Base-by-base conservation (phyloP, 768 basidiomycete genomes). In the Megacollybia marginata region DNA sequence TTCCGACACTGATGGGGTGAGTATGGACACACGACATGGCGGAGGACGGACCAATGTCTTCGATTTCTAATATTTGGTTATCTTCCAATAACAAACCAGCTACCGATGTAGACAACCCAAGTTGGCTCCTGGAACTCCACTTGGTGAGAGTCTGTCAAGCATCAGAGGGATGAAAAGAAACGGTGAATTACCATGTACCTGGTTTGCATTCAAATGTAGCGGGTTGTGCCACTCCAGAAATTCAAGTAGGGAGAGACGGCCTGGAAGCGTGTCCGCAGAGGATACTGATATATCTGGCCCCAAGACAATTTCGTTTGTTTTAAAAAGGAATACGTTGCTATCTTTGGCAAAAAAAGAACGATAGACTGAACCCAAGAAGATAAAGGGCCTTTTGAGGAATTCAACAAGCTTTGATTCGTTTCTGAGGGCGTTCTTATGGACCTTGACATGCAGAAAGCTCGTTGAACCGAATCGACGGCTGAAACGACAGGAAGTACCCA, bases 51-150 rank as follows among this genome's bases (percentile, higher is more conserved):
- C 76, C 57, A 32, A 70, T 63, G 38, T 79, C 76, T 5, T 56
- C 51, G 11, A 66, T 62, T 1, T 50, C 44, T 0, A 51, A 35
- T 19, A 76, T 68, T 33, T 71, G 59, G 6, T 53, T 47, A 1
- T 54, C 50, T 0, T 60, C 46, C 1, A 80, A 51, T 5, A 53
- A 44, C 7, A 71, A 51, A 0, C 70, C 75, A 6, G 79, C 78
- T 13, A 71, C 64, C 5, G 78, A 79, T 46, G 71, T 80, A 6
- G 78, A 79, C 5, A 76, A 54, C 0, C 73, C 76, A 6, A 80
- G 65, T 0, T 72, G 67, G 54, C 72, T 72, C 2, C 78, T 68
- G 3, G 76, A 63, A 9, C 68, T 65, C 72, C 74, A 80, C 57
- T 80, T 80, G 4, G 70, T 62, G 58, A 77, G 70, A 6, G 67